Percentiles rank a stretch among this genome's conserved stretches.
phyloP scores from a whole-genome alignment of 148 eudicot genomes.

The Rhododendron mucronatum region DNA sequence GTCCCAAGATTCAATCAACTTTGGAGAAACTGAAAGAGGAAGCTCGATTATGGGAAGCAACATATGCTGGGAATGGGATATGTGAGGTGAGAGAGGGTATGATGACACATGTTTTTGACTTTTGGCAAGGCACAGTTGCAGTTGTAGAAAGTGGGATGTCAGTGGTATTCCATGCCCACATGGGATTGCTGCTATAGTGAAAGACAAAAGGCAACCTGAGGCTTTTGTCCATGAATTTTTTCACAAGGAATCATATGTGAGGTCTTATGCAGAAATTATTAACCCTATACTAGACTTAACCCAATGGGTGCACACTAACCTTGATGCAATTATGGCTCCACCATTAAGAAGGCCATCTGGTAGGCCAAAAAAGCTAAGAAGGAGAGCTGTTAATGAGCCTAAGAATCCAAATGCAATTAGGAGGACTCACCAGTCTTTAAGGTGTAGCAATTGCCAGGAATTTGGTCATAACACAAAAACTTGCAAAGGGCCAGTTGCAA shows the following conservation, averaged over 20 bases:
- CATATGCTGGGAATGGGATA: not conserved
- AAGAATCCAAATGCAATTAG: not conserved
- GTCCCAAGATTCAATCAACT: not conserved
- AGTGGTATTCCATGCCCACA: not conserved
- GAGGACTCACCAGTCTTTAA: not conserved
- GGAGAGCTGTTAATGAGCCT: not conserved
- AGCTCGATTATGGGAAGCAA: not conserved
- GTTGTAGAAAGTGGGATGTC: not conserved
- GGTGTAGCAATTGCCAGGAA: not conserved
- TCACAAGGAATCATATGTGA: not conserved
- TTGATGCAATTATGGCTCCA: not conserved
- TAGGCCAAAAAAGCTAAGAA: not conserved
- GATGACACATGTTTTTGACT: not conserved
- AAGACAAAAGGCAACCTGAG: not conserved
- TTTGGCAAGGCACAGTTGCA: not conserved
- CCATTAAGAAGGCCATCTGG: not conserved
- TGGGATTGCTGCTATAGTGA: not conserved
- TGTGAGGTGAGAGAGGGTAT: not conserved
- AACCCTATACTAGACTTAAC: not conserved
- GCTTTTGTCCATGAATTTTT: not conserved
- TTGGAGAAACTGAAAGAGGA: not conserved
- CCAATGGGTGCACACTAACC: not conserved
- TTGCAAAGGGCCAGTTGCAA: not conserved
- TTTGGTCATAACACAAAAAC: not conserved
- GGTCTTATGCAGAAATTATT: not conserved